Evolutionary conservation across 2,329 filamentous ascomycete species (phyloP).

Genomic region (Calonectria hongkongensis): DNA sequence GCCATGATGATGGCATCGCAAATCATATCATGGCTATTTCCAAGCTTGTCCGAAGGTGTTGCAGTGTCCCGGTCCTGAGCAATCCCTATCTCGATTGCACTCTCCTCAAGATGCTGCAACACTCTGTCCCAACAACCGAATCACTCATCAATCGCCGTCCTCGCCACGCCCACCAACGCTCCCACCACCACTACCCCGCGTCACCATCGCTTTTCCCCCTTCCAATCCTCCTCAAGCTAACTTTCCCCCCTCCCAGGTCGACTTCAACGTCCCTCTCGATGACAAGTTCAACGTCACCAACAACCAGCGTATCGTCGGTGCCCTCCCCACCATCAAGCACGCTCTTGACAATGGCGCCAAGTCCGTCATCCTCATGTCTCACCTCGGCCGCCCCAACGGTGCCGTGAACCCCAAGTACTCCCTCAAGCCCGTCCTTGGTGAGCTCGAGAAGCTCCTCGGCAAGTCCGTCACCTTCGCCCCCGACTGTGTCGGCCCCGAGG

Average conservation of each 20-base stretch:
- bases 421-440: conserved; percentile 91
- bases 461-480: conserved; percentile 91
- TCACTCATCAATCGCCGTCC: not conserved
- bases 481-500: conserved; percentile 92
- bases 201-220: not conserved
- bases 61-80: conserved; percentile 15
- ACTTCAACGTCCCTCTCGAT: conserved; percentile 99
- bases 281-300: conserved; percentile 96
- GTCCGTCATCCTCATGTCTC: conserved; percentile 97
- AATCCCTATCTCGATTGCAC: conserved; percentile 27
- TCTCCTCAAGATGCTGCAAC: conserved; percentile 1
- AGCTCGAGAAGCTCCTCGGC: conserved; percentile 92
- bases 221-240: conserved; percentile 40
- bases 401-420: conserved; percentile 94
- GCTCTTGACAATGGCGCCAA: conserved; percentile 93
- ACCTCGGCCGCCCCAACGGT: conserved; percentile 96
- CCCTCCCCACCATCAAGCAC: conserved; percentile 95
- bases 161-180: not conserved
- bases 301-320: conserved; percentile 97
- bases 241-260: conserved; percentile 77
- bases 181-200: conserved; percentile 16
- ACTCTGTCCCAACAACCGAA: conserved; percentile 17
- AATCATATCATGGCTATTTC: not conserved
- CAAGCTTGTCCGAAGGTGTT: not conserved
- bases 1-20: conserved; percentile 34